phyloP scores from a whole-genome alignment of 805 yeast species.

The Blastobotrys attinorum region DNA sequence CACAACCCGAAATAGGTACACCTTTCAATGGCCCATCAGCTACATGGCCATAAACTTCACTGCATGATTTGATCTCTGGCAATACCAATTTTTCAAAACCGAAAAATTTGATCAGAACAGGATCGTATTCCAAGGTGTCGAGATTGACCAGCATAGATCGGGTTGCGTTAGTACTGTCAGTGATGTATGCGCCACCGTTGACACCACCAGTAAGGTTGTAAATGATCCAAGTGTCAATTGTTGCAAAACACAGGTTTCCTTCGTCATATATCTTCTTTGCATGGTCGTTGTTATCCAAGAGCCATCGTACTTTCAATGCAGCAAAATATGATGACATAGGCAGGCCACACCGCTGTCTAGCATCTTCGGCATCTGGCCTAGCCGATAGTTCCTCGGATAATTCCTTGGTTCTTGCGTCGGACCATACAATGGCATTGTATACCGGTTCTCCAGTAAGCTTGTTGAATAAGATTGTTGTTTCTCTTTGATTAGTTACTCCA shows the following conservation, averaged over 20 bases:
- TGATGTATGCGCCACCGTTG: constrained; percentile 56
- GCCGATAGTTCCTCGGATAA: constrained; percentile 57
- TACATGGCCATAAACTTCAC: constrained; percentile 65
- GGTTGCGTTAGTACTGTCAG: constrained; percentile 88
- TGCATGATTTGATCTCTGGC: constrained; percentile 73
- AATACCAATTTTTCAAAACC: constrained; percentile 63
- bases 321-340: constrained; percentile 89
- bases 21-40: constrained; percentile 47
- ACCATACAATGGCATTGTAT: constrained; percentile 90
- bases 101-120: constrained; percentile 68
- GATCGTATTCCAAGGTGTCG: constrained; percentile 67
- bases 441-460: constrained; percentile 74
- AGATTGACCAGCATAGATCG: constrained; percentile 87
- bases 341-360: constrained; percentile 67
- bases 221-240: constrained; percentile 90
- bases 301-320: constrained; percentile 84
- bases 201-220: constrained; percentile 61
- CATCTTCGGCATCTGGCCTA: constrained; percentile 46
- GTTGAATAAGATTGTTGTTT: constrained; percentile 83
- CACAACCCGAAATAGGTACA: constrained; percentile 78
- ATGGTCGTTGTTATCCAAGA: constrained; percentile 66
- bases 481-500: constrained; percentile 95
- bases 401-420: constrained; percentile 78
- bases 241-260: constrained; percentile 84
- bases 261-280: constrained; percentile 61